Evolutionary conservation across 2,329 filamentous ascomycete species (phyloP).

Genomic region (Colletotrichum sp.): DNA sequence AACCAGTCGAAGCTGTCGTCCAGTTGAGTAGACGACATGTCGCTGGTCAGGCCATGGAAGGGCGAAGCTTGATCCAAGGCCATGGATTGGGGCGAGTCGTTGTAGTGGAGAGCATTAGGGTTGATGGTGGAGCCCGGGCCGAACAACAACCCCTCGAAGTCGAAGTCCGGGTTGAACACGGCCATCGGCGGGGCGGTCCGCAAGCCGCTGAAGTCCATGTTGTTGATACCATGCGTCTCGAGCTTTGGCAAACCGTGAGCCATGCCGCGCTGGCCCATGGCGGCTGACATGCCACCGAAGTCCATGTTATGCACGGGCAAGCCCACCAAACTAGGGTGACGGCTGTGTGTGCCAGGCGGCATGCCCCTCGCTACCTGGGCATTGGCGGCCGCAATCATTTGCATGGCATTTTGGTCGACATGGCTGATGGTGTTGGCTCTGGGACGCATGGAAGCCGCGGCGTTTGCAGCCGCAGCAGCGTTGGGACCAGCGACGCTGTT

Average conservation of each 20-base stretch:
- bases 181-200: constrained; percentile 76
- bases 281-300: constrained; percentile 75
- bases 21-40: constrained; percentile 59
- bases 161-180: constrained; percentile 70
- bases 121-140: constrained; percentile 71
- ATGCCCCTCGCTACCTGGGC: constrained; percentile 54
- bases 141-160: constrained; percentile 74
- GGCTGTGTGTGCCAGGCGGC: constrained; percentile 54
- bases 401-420: constrained; percentile 78
- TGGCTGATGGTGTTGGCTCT: constrained; percentile 97
- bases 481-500: constrained; percentile 78
- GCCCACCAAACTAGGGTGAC: constrained; percentile 77
- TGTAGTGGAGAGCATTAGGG: constrained; percentile 81
- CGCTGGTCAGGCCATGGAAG: constrained; percentile 61
- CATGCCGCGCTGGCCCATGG: constrained; percentile 69
- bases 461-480: constrained; percentile 49
- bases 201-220: constrained; percentile 71
- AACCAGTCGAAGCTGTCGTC: constrained; percentile 86
- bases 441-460: constrained; percentile 73
- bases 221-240: constrained; percentile 72
- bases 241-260: constrained; percentile 78
- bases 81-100: constrained; percentile 74
- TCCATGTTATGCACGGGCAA: constrained; percentile 64
- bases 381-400: constrained; percentile 69
- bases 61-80: constrained; percentile 66